Conservation (phyloP, 306 rosid species). For the Cucumis melo region DNA sequence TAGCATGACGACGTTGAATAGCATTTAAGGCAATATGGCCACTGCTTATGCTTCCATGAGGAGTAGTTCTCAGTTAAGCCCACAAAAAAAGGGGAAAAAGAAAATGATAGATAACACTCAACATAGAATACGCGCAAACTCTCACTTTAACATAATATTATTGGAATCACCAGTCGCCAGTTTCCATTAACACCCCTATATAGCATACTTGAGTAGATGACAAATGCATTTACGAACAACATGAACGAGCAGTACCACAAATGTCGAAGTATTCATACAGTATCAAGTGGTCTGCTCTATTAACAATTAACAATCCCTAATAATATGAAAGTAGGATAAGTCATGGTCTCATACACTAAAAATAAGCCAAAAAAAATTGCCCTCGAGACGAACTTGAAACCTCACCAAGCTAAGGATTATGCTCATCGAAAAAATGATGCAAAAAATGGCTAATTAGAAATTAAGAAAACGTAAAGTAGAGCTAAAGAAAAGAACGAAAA, state of each 20-base stretch:
- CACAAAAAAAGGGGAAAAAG: constrained; percentile 5
- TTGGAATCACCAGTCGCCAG: background rate
- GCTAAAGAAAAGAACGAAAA: background rate
- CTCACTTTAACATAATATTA: background rate
- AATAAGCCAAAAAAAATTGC: background rate
- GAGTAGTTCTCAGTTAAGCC: constrained; percentile 56
- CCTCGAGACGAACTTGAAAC: background rate
- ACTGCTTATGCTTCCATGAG: constrained; percentile 42
- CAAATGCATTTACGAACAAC: background rate
- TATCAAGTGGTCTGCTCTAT: background rate
- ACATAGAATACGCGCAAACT: background rate
- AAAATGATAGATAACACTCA: background rate
- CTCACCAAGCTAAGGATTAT: background rate
- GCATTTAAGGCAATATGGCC: constrained; percentile 73
- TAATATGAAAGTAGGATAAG: background rate
- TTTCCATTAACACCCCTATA: background rate
- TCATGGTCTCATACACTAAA: background rate
- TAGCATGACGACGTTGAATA: constrained; percentile 71
- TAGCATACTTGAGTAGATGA: background rate
- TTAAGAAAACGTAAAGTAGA: background rate
- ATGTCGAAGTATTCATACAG: background rate
- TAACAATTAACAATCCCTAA: background rate
- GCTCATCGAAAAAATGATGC: background rate
- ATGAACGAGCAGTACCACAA: background rate
- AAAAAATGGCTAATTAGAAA: background rate